phyloP scores from a whole-genome alignment of 345 rosid species.

The Hibiscus tridactylites region DNA sequence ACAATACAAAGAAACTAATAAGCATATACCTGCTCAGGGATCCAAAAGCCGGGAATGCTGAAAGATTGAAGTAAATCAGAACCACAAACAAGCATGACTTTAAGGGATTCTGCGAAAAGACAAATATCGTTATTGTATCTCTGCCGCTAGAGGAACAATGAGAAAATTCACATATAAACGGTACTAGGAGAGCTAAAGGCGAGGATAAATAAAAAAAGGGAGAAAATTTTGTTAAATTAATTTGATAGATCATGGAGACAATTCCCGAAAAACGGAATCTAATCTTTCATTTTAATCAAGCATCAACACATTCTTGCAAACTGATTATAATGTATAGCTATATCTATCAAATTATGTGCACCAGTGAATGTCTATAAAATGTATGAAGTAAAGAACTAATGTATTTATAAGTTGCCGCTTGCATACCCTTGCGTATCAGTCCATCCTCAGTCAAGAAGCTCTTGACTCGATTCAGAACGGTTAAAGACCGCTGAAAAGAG shows the following conservation, averaged over 20 bases:
- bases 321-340: background rate
- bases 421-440: slow-evolving; percentile 39
- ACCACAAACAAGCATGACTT: slow-evolving; percentile 85
- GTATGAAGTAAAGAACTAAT: background rate
- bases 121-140: background rate
- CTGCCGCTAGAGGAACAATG: too few relatives aligned
- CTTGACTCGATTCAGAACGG: slow-evolving; percentile 56
- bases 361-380: background rate
- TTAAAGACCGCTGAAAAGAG: slow-evolving; percentile 54
- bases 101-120: slow-evolving; percentile 46
- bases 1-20: background rate
- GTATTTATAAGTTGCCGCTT: background rate
- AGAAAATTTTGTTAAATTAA: too few relatives aligned
- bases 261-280: background rate
- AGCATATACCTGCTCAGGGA: slow-evolving; percentile 62
- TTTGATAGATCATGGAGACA: too few relatives aligned
- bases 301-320: background rate
- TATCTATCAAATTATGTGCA: background rate
- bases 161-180: background rate
- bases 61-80: slow-evolving; percentile 85
- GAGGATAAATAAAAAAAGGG: too few relatives aligned
- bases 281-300: background rate
- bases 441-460: slow-evolving; percentile 25
- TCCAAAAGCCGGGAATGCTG: slow-evolving; percentile 71
- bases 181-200: background rate